phyloP scores from a whole-genome alignment of 106 monocot genomes.

The Allium cepa region DNA sequence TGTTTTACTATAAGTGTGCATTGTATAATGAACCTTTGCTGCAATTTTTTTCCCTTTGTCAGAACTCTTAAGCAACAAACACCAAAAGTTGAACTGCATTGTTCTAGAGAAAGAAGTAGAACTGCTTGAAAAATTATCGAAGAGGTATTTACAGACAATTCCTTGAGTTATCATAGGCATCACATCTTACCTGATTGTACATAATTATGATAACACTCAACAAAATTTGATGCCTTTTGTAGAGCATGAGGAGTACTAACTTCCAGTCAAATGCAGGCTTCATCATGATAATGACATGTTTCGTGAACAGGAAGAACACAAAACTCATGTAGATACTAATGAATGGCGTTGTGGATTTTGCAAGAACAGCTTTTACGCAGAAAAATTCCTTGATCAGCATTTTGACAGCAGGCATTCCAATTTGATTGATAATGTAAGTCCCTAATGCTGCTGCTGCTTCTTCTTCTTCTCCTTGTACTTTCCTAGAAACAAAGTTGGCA shows the following conservation, averaged over 20 bases:
- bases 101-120: constrained; percentile 95
- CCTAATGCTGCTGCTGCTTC: too few relatives aligned
- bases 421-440: constrained; percentile 68
- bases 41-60: neutral
- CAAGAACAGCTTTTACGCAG: constrained; percentile 82
- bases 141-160: constrained; percentile 30
- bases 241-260: constrained; percentile 59
- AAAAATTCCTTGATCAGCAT: constrained; percentile 88
- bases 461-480: too few relatives aligned
- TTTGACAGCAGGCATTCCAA: constrained; percentile 86
- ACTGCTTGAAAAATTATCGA: constrained; percentile 82
- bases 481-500: too few relatives aligned
- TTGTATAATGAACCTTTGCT: neutral
- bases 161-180: neutral
- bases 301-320: constrained; percentile 91
- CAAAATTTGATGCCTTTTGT: constrained; percentile 59
- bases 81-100: constrained; percentile 65
- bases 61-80: constrained; percentile 25
- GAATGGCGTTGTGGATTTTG: constrained; percentile 95
- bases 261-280: constrained; percentile 76
- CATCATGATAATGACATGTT: constrained; percentile 93
- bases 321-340: constrained; percentile 72
- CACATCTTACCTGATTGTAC: too few relatives aligned
- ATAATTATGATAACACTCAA: too few relatives aligned
- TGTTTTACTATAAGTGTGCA: too few relatives aligned